Percentiles rank a stretch among this genome's conserved stretches.
These are phyloP conservation scores for Inosperma sp. DNA, from an alignment of 768 basidiomycete species.

Conservation along the genomic window DNA sequence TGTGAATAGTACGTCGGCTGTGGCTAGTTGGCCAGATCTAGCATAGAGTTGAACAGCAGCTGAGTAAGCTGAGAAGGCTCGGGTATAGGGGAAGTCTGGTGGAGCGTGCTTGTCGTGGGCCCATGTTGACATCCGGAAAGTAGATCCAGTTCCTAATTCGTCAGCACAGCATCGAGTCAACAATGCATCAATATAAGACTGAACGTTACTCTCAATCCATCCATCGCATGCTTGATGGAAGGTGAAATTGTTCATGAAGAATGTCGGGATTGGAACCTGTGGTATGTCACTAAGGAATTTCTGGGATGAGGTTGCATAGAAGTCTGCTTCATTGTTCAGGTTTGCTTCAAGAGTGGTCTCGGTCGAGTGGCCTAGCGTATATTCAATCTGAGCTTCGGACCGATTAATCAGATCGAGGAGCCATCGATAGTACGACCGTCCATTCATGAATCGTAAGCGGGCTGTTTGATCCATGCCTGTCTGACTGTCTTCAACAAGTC, in stretches of 20 bases:
- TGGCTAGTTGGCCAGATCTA: slow-evolving; percentile 20
- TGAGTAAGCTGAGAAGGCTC: slow-evolving; percentile 18
- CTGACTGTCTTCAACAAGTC: slow-evolving; percentile 17
- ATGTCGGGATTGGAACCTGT: slow-evolving; percentile 1
- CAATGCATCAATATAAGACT: neutral
- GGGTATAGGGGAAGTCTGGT: slow-evolving; percentile 16
- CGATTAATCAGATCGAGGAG: slow-evolving; percentile 8
- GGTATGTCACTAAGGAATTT: neutral
- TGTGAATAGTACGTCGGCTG: neutral
- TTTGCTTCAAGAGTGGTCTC: neutral
- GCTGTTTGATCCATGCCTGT: slow-evolving; percentile 10
- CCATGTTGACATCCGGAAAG: slow-evolving; percentile 4
- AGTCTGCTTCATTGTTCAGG: slow-evolving; percentile 15
- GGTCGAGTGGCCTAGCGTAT: slow-evolving; percentile 9
- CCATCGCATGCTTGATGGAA: neutral
- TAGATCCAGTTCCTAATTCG: neutral
- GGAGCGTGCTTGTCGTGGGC: slow-evolving; percentile 4
- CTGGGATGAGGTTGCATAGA: slow-evolving; percentile 6
- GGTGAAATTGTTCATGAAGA: slow-evolving; percentile 14
- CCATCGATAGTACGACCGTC: slow-evolving; percentile 24
- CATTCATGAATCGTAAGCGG: slow-evolving; percentile 17
- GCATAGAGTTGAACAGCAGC: slow-evolving; percentile 20
- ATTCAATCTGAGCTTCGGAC: neutral
- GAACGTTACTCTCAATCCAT: slow-evolving; percentile 12
- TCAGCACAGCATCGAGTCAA: neutral